A percentile compares a stretch with the other conserved stretches of the same genome.
Conservation (phyloP, 2,329 filamentous ascomycete genomes). For the Ophiostoma tasmaniense region DNA sequence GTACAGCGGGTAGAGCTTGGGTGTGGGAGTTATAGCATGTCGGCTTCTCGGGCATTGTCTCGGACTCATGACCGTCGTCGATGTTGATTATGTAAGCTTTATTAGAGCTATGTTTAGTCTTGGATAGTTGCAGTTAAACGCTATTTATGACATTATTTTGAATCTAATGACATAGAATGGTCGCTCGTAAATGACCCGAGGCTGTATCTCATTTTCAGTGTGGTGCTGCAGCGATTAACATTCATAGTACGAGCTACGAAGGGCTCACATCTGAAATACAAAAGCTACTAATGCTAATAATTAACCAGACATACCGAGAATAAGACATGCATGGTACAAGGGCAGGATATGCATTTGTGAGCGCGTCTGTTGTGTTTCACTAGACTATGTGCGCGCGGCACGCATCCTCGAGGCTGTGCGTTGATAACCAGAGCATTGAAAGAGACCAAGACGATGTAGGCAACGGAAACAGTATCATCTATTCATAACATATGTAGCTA, state of each 20-base stretch:
- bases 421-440: no score
- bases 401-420: no score
- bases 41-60: conserved; percentile 4
- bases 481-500: background rate
- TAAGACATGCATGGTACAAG: background rate
- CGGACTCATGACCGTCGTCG: background rate
- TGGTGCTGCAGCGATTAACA: background rate
- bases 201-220: background rate
- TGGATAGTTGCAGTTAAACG: background rate
- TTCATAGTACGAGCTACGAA: background rate
- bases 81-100: background rate
- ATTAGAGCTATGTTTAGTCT: background rate
- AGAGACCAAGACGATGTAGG: no score
- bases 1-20: no score
- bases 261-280: background rate
- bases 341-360: background rate
- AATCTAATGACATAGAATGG: no score
- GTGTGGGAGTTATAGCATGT: background rate
- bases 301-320: background rate
- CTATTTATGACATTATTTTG: no score
- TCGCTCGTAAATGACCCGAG: background rate
- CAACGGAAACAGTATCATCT: background rate
- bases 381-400: no score
- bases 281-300: background rate
- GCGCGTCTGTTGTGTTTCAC: background rate